Base-by-base conservation (phyloP, 768 basidiomycete species). In the Boletus sp. region DNA sequence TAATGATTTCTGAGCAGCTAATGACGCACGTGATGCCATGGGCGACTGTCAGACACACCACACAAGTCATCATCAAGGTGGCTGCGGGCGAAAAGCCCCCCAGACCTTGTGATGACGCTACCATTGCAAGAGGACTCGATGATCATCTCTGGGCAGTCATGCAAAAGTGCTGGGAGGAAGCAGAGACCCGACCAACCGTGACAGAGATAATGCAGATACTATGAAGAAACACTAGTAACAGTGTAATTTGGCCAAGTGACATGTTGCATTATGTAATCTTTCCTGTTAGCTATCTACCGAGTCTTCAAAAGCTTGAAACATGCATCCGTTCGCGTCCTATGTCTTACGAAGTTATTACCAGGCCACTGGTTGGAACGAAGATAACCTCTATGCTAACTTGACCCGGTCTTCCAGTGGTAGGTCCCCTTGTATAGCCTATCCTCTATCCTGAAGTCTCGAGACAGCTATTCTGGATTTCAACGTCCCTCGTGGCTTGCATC, bases 351-450 rank as follows among this genome's bases (percentile, higher is more conserved):
- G 80, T 69, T 98, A 96, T 72, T 94, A 93, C 77, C 81, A 83
- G 60, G 85, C 84, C n/a, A 97, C 93, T 32, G 90, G 92, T 57
- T 98, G 96, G 96, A 94, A 93, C 63, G 92, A 96, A 68, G 95
- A 98, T 72, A 96, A 96, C 64, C 77, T 96, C 21, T 98, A 92
- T 65, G 83, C 88, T 3, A 92, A 95, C 60, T 64, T 98, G 41
- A 97, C 93, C 1, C 83, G 91, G 51, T 90, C 93, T 34, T 96
- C 94, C 2, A 86, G 82, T 73, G 90, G 93, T 96, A 55, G 44
- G 73, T 58, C 29, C 32, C 69, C 63, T 37, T 23, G 17, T n/a
- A 52, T 54, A 3, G 43, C 34, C n/a, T 23, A n/a, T 5, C 25
- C 10, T 54, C 32, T 35, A 8, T 51, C 43, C 54, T 65, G 11